Evolutionary conservation across 805 yeast species (phyloP).

Genomic region (Teunomyces pallodes): DNA sequence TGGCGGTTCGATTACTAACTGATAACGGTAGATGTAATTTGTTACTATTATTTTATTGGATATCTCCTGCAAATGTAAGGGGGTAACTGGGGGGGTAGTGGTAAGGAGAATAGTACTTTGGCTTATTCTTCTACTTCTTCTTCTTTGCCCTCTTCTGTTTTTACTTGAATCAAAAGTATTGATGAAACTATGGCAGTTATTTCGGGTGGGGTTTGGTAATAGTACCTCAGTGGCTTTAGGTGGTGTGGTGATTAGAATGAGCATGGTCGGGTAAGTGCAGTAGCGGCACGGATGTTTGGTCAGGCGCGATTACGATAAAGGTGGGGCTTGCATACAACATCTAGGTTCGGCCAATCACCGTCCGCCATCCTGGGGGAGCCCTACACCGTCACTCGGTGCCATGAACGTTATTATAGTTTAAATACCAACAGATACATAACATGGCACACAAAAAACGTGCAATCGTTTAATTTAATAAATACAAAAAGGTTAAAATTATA

Average conservation of each 20-base stretch:
- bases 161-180: neutral
- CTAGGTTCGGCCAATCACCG: neutral
- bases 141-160: no score
- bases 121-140: no score
- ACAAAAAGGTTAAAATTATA: neutral
- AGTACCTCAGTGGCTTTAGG: slow-evolving; percentile 1
- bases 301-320: slow-evolving; percentile 3
- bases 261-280: slow-evolving; percentile 3
- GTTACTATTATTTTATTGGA: no score
- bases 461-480: neutral
- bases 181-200: neutral
- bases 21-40: no score
- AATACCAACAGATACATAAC: neutral
- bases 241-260: slow-evolving; percentile 1
- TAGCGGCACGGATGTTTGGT: slow-evolving; percentile 1
- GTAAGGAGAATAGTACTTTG: no score
- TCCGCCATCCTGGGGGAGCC: neutral
- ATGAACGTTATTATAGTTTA: neutral
- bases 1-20: neutral
- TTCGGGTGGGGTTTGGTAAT: neutral
- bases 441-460: no score
- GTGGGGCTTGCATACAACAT: neutral
- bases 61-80: no score
- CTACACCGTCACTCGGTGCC: neutral
- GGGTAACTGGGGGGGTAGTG: no score